Base-by-base conservation (phyloP, 768 basidiomycete species). In the Tricholoma sp. region DNA sequence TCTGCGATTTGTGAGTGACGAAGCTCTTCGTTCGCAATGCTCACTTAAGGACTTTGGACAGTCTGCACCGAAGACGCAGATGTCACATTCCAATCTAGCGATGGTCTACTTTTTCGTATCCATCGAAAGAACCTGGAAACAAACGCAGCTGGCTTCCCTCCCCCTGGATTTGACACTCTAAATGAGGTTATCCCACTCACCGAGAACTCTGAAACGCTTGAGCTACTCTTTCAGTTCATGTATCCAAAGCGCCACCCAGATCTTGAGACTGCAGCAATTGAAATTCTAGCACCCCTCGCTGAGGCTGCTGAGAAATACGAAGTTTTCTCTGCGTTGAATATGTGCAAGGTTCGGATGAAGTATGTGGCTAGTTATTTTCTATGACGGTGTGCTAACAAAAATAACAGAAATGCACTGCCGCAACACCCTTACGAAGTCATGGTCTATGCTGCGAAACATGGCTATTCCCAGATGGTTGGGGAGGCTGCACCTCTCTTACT, bases 221-320 rank as follows among this genome's bases (percentile, higher is more conserved):
- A 27, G 21, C 56, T 62, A 2, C 49, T 60, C 3, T 52, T 62
- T 4, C 41, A 52, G 16, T 62, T 34, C 52, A 56, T 62, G 43
- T 56, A 59, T 34, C 56, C 54, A 11, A 54, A 24, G 12, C 58
- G 39, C 8, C 61, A 60, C 31, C 61, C 61, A 2, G 50, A 55
- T 51, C 39, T 62, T n/a, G 34, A 27, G 10, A 12, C 22, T 8
- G 19, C 59, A 2, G 2, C 34, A 3, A 55, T 62, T 37, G 50
- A 46, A 5, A 29, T 57, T 0, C 31, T 62, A 1, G 54, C 50
- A 6, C 21, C 18, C 3, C 41, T 57, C 8, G 49, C 59, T 12
- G 35, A 57, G 19, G 59, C 56, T 16, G 59, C 47, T 9, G 59
- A 60, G 41, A 60, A 57, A 46, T 60, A 60, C 19, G 52, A 41